Evolutionary conservation across 768 basidiomycete genomes (phyloP), one percentile per base, ranked within the genome.

Genomic region (Scleroderma citrinum): DNA sequence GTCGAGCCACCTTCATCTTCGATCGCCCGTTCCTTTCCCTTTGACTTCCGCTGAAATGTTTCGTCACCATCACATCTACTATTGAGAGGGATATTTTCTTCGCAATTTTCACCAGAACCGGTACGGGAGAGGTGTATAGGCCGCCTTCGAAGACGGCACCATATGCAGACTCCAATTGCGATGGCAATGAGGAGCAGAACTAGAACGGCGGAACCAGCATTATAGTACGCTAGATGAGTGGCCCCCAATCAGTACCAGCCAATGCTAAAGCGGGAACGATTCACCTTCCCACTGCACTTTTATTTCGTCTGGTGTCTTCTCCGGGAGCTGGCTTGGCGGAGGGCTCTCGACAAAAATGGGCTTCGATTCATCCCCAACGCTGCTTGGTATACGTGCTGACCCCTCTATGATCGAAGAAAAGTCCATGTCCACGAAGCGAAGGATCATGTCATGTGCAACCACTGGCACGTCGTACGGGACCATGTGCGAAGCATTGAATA

Each of bases 401-500:
- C 87, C 84, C 20, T 87, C 92, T 2, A 83, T 72, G 49, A 97
- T 77, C 2, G 81, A 76, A 21, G 85, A 78, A 58, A 95, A 89
- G 71, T 98, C 86, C 51, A 93, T 81, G 44, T 82, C 85, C 85
- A 97, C 91, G 73, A 99, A 99, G 13, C 96, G 89, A 35, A 96
- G 80, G 57, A 99, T 95, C 96, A 98, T 97, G 67, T 99, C 96
- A 65, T 97, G 92, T 3, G 94, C 75, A 17, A 85, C 81, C 45
- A 89, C 78, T 0, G 93, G 94, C 12, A 87, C 73, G 66, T 99
- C 95, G 65, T 74, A 87, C 12, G 87, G 84, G 7, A 81, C 95
- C 96, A 98, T 99, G 67, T 98, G 96, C 1, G 94, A 97, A 3
- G 92, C 90, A 51, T 92, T 89, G 66, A 85, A 87, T 21, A 96